Conservation (phyloP, 164 flowering plant species). For the Tetrastigma voinierianum region DNA sequence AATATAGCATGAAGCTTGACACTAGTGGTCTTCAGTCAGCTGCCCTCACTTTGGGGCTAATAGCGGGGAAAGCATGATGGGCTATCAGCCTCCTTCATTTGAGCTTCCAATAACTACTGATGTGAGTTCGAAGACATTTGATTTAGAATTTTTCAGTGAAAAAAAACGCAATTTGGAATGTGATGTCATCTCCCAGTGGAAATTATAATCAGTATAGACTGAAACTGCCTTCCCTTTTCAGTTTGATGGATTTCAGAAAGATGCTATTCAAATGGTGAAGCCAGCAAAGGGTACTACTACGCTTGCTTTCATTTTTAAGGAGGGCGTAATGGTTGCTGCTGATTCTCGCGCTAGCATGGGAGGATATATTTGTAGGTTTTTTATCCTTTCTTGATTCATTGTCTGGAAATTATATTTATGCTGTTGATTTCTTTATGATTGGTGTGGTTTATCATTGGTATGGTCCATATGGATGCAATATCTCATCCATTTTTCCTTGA, state of each 20-base stretch:
- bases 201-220: background rate
- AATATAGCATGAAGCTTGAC: conserved; percentile 62
- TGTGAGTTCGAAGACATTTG: conserved; percentile 41
- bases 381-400: too few relatives aligned
- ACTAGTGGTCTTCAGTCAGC: conserved; percentile 60
- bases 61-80: conserved; percentile 32
- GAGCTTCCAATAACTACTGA: conserved; percentile 48
- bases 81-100: conserved; percentile 48
- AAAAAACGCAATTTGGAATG: too few relatives aligned
- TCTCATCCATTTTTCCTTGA: background rate
- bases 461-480: too few relatives aligned
- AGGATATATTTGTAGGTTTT: conserved; percentile 87
- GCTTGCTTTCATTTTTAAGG: conserved; percentile 94
- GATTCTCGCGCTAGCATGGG: conserved; percentile 99
- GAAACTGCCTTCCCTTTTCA: conserved; percentile 20
- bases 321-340: conserved; percentile 98
- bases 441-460: too few relatives aligned
- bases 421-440: background rate
- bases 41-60: conserved; percentile 22
- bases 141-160: background rate
- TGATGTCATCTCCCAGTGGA: background rate
- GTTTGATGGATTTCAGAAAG: conserved; percentile 93
- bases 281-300: conserved; percentile 98
- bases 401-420: background rate
- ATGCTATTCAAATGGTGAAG: conserved; percentile 88